These are phyloP conservation scores for Neonectria ditissima DNA, from an alignment of 2,329 filamentous ascomycete species.

Conservation along the genomic window DNA sequence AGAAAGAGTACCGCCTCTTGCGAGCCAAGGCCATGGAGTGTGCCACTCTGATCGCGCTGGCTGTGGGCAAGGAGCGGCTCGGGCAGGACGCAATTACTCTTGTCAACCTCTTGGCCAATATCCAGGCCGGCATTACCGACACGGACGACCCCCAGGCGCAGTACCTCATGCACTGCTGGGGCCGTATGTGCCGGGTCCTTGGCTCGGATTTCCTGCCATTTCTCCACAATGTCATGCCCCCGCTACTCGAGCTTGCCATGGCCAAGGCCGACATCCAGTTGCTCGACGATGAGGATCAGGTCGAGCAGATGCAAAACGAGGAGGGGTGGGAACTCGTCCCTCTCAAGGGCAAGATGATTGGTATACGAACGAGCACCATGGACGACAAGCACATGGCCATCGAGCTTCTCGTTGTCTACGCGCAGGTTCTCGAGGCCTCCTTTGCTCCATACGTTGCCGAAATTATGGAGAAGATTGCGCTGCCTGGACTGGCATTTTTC, in stretches of 20 bases:
- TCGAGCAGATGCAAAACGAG: constrained; percentile 91
- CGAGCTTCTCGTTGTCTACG: constrained; percentile 96
- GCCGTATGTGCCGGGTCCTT: constrained; percentile 96
- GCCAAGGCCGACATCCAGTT: constrained; percentile 98
- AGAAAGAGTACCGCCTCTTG: constrained; percentile 91
- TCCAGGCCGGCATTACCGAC: constrained; percentile 88
- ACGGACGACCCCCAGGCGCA: constrained; percentile 95
- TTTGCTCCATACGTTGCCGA: constrained; percentile 93
- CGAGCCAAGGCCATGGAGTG: constrained; percentile 99
- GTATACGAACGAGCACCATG: constrained; percentile 95
- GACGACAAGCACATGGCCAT: constrained; percentile 99
- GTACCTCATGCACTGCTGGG: constrained; percentile 99
- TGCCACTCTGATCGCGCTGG: constrained; percentile 93
- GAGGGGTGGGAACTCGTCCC: constrained; percentile 98
- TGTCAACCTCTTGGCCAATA: constrained; percentile 86
- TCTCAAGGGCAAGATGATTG: constrained; percentile 97
- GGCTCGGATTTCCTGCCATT: constrained; percentile 92
- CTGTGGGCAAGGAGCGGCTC: constrained; percentile 93
- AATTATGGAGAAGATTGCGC: constrained; percentile 95
- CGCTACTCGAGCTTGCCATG: constrained; percentile 87
- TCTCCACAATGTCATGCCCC: constrained; percentile 92
- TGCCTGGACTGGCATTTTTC: constrained; percentile 96
- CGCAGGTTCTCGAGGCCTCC: constrained; percentile 90
- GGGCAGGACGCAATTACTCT: constrained; percentile 87
- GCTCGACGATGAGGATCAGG: constrained; percentile 93